Conservation (phyloP, 2,329 filamentous ascomycete genomes). For the Cladophialophora chaetospira region DNA sequence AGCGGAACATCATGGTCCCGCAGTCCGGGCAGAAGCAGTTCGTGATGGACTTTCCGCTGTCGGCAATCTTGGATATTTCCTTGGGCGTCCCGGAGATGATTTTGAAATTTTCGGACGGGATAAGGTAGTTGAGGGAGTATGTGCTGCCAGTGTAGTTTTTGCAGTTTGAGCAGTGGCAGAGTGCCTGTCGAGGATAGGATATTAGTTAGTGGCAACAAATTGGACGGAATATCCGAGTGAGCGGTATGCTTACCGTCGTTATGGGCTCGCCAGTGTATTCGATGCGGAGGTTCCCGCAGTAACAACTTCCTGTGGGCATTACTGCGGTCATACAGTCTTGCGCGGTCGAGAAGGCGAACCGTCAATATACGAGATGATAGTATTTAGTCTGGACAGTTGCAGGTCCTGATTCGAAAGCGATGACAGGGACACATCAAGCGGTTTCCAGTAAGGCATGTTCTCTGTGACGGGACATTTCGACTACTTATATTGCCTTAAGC, state of each 20-base stretch:
- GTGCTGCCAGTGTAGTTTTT: conserved; percentile 40
- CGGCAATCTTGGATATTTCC: conserved; percentile 40
- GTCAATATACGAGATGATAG: too few species aligned
- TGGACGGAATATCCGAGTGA: background rate
- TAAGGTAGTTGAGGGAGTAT: conserved; percentile 38
- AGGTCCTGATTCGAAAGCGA: too few species aligned
- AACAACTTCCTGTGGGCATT: conserved; percentile 39
- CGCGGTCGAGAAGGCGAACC: too few species aligned
- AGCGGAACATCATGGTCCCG: conserved; percentile 36
- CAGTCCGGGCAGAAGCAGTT: conserved; percentile 44
- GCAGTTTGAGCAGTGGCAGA: conserved; percentile 44
- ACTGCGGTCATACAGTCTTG: background rate
- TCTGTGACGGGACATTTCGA: too few species aligned
- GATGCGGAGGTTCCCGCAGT: conserved; percentile 41
- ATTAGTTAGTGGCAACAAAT: too few species aligned
- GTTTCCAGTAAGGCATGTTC: too few species aligned
- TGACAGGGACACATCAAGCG: too few species aligned
- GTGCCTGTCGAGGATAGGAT: conserved; percentile 32
- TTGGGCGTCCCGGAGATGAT: conserved; percentile 38
- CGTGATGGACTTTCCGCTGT: conserved; percentile 40
- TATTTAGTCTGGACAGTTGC: too few species aligned
- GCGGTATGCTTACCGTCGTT: conserved; percentile 31
- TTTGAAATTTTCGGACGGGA: conserved; percentile 36
- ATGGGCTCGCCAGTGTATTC: conserved; percentile 38
- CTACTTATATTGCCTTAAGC: too few species aligned